Evolutionary conservation across 106 monocot genomes (phyloP), one percentile per base, ranked within the genome.

Genomic region (Triglochin maritima): DNA sequence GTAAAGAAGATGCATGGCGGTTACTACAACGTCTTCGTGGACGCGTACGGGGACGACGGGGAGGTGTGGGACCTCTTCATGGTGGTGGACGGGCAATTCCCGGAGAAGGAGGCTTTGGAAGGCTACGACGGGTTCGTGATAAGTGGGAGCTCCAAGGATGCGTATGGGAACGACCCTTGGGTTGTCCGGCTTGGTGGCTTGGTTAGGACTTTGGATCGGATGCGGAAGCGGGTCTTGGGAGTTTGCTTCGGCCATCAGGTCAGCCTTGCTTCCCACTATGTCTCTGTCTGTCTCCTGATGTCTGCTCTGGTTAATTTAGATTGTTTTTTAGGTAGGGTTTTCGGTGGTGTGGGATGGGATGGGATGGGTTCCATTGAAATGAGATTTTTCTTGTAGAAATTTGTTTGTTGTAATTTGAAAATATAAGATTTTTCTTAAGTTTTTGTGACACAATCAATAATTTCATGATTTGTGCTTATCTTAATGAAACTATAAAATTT

Each of bases 181-280:
- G 77, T 94, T 4, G 29, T 87, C 13, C 62, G 60, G 68, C 82
- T 94, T 9, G 87, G 94, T 60, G 66, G 70, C 47, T 75, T 89
- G 5, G 56, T 94, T 9, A 82, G 78, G 70, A 85, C 80, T 6
- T 56, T 94, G 42, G 59, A 79, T 66, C 77, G 77, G 29, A 83
- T 85, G 85, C 71, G 74, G 3, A 94, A 94, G 82, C 81, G 69
- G 48, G 70, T 94, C 3, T 79, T 94, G 46, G 94, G 94, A 4
- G 62, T 94, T 64, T 94, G 94, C 75, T 94, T 94, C 69, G 94
- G 94, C 50, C 94, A 94, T 74, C 94, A 94, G 70, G 93, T 89
- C 76, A n/a, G n/a, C n/a, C n/a, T n/a, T n/a, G n/a, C n/a, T n/a
- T n/a, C n/a, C n/a, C n/a, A n/a, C n/a, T n/a, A n/a, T 42, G 49